Conservation (phyloP, 73 alveolate species). For the Tetrahymena thermophila region DNA sequence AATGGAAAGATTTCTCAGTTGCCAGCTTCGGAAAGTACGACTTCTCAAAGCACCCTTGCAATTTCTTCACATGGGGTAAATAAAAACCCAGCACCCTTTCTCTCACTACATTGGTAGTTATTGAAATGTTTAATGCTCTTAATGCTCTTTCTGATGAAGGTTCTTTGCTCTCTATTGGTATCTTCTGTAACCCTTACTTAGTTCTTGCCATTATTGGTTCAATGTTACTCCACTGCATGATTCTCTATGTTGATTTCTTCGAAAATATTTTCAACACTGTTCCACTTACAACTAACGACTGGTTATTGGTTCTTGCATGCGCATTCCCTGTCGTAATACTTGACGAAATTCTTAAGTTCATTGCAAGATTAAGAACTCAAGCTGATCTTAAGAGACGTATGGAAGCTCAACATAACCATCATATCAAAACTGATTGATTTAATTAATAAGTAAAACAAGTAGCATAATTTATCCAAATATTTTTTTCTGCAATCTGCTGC, state of each 20-base stretch:
- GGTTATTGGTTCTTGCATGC: constrained; percentile 30
- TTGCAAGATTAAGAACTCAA: neutral
- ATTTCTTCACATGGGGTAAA: constrained; percentile 91
- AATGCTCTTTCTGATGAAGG: constrained; percentile 94
- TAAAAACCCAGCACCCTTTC: constrained; percentile 87
- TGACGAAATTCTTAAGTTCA: neutral
- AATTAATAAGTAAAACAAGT: neutral
- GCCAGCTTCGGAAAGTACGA: constrained; percentile 50
- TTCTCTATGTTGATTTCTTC: constrained; percentile 86
- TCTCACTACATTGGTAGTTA: constrained; percentile 81
- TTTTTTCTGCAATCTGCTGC: neutral
- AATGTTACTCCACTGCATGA: constrained; percentile 64
- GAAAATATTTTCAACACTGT: constrained; percentile 75
- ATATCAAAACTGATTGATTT: neutral
- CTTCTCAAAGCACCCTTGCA: constrained; percentile 79
- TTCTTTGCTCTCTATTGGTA: constrained; percentile 56
- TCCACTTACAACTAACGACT: constrained; percentile 69
- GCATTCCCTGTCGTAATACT: neutral
- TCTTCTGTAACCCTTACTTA: constrained; percentile 61
- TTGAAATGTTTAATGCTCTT: constrained; percentile 95
- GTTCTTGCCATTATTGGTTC: constrained; percentile 64
- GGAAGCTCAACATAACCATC: neutral
- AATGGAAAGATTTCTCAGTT: constrained; percentile 62
- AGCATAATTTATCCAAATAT: neutral
- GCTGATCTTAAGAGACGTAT: neutral